These are phyloP conservation scores for Yarrowia sp. DNA, from an alignment of 805 yeast genomes.

Conservation along the genomic window DNA sequence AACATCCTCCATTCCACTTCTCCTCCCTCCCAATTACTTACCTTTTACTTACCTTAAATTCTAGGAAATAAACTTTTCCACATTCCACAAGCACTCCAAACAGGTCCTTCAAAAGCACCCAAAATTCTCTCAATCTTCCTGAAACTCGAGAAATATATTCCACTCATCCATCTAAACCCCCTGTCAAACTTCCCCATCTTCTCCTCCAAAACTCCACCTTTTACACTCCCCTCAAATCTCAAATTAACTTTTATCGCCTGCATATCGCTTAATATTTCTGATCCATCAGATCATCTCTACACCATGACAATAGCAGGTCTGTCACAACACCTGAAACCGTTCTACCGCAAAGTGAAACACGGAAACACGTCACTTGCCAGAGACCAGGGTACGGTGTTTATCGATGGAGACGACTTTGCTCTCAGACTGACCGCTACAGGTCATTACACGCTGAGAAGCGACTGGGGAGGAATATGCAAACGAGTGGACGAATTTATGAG, in stretches of 20 bases:
- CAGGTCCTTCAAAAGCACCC: too few species aligned
- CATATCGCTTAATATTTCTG: background rate
- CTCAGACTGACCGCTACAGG: background rate
- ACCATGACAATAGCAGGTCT: background rate
- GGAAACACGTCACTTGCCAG: background rate
- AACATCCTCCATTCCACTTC: too few species aligned
- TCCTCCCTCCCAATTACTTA: too few species aligned
- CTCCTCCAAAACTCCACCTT: too few species aligned
- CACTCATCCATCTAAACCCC: too few species aligned
- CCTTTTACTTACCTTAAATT: too few species aligned
- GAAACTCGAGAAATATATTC: too few species aligned
- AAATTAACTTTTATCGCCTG: background rate
- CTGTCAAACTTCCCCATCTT: too few species aligned
- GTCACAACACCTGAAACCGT: background rate
- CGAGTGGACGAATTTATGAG: background rate
- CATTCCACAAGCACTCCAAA: too few species aligned
- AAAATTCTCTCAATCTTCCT: too few species aligned
- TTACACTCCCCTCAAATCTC: background rate
- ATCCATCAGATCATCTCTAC: background rate
- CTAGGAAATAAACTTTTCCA: too few species aligned
- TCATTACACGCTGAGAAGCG: background rate
- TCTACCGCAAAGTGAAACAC: background rate
- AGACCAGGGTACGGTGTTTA: background rate
- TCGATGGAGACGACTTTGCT: conserved; percentile 8
- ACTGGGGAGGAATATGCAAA: background rate